Conservation (phyloP, 2,329 filamentous ascomycete species). For the Fusarium ramigenum region DNA sequence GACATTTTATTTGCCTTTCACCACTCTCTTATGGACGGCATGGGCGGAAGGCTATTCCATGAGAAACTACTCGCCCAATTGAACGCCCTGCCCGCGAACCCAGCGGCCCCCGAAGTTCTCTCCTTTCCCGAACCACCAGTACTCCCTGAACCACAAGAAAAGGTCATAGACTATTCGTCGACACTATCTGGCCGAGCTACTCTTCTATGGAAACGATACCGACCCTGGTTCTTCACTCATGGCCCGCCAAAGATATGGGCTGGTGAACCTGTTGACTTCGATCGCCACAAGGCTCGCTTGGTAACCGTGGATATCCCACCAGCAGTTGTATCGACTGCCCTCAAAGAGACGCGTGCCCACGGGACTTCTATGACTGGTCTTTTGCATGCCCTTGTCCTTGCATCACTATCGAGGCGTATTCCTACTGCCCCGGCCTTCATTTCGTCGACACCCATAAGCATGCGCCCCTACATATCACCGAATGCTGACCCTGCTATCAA, state of each 20-base stretch:
- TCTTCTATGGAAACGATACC: constrained; percentile 53
- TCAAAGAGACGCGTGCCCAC: constrained; percentile 53
- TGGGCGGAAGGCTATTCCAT: constrained; percentile 60
- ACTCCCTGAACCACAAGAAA: constrained; percentile 54
- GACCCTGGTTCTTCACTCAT: constrained; percentile 51
- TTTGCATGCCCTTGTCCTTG: constrained; percentile 56
- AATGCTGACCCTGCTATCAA: constrained; percentile 43
- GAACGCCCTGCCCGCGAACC: constrained; percentile 33
- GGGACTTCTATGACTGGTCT: constrained; percentile 59
- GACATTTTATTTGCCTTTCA: constrained; percentile 61
- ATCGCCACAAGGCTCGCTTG: constrained; percentile 49
- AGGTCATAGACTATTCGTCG: constrained; percentile 51
- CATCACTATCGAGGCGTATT: constrained; percentile 52
- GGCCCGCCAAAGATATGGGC: constrained; percentile 49
- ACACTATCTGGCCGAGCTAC: constrained; percentile 53
- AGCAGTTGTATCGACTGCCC: constrained; percentile 43
- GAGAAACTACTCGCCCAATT: constrained; percentile 56
- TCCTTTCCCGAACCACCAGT: constrained; percentile 44
- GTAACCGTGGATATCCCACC: constrained; percentile 50
- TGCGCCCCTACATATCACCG: constrained; percentile 51
- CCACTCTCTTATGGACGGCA: constrained; percentile 63
- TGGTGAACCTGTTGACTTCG: constrained; percentile 48
- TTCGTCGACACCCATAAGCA: constrained; percentile 55
- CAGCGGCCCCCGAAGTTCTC: constrained; percentile 3
- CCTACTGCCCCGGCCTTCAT: constrained; percentile 50